A percentile compares a stretch with the other conserved stretches of the same genome.
Evolutionary conservation across 768 basidiomycete genomes (phyloP).

Genomic region (Basidioascus undulatus): DNA sequence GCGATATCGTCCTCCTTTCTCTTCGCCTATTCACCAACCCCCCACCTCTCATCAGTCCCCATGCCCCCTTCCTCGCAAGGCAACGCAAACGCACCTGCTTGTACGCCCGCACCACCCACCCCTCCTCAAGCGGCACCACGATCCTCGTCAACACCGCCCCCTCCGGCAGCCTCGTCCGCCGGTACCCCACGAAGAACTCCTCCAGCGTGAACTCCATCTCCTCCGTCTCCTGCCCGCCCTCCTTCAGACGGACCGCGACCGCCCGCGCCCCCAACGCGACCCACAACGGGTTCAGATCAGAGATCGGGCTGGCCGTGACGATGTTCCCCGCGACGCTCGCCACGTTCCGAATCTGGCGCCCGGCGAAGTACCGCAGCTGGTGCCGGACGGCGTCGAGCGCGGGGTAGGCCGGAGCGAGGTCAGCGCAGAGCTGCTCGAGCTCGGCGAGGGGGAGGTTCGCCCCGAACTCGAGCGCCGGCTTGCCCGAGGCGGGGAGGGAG

Average conservation of each 20-base stretch:
- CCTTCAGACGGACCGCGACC: slow-evolving; percentile 1
- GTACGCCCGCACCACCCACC: slow-evolving; percentile 10
- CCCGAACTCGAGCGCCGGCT: slow-evolving; percentile 4
- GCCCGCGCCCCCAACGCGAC: slow-evolving; percentile 8
- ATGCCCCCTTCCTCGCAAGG: too few relatives aligned
- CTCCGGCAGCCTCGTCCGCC: slow-evolving; percentile 10
- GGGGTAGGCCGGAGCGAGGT: background rate
- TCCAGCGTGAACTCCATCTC: background rate
- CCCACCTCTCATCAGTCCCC: too few relatives aligned
- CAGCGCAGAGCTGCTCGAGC: slow-evolving; percentile 6
- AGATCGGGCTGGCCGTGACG: slow-evolving; percentile 11
- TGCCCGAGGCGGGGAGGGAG: slow-evolving; percentile 1
- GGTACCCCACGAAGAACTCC: too few relatives aligned
- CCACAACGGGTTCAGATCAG: slow-evolving; percentile 14
- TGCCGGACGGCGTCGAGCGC: slow-evolving; percentile 7
- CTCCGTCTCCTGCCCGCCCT: background rate
- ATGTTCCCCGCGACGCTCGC: slow-evolving; percentile 12
- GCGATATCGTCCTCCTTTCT: slow-evolving; percentile 14
- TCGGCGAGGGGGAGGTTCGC: slow-evolving; percentile 7
- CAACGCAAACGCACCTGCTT: slow-evolving; percentile 9
- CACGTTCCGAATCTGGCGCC: slow-evolving; percentile 12
- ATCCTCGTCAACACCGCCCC: slow-evolving; percentile 10
- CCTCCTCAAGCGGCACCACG: slow-evolving; percentile 8
- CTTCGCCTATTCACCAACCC: slow-evolving; percentile 3
- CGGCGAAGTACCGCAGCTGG: slow-evolving; percentile 12